Evolutionary conservation across 2,329 filamentous ascomycete species (phyloP), one percentile per base, ranked within the genome.

Genomic region (Geosmithia putterillii): DNA sequence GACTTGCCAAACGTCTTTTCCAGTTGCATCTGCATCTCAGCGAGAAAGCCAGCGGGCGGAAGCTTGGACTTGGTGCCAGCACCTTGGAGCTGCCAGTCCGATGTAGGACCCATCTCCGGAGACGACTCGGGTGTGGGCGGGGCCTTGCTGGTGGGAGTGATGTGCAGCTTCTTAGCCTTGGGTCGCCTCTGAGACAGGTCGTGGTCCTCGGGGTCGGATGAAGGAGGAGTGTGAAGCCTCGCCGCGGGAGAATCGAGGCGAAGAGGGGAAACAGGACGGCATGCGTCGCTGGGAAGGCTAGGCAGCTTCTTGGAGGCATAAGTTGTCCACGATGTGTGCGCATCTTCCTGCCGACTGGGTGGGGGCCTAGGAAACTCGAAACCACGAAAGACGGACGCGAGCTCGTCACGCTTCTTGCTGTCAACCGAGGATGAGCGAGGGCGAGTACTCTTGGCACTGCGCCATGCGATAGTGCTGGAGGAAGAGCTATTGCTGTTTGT

Each of bases 291-390:
- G n/a, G 50, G 45, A 22, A 44, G 45, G 18, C 55, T 54, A 25
- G 50, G 47, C 2, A 49, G 50, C 25, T 46, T 48, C 43, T 51
- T 51, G 15, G 47, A 43, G 39, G 46, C 48, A 25, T 50, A 52
- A 14, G 49, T 46, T 15, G 51, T 48, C 12, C 57, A 52, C 4
- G 20, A 46, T 46, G 28, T 34, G 12, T 18, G 14, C 14, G 10
- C 3, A 7, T 39, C 35, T n/a, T 36, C 36, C 25, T 28, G 18
- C 17, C 51, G 52, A 34, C 51, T 53, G 17, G 50, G 56, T 5
- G 59, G 58, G 9, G 59, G 57, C 19, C 53, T 57, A 25, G 63
- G 62, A 45, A 65, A 66, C 38, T 62, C 53, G 46, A 62, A 64
- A 19, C 61, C 61, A 32, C 54, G 51, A 18, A 66, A 55, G 10